Evolutionary conservation across 208 protist species (phyloP).

Genomic region (Trypanosoma caninum): DNA sequence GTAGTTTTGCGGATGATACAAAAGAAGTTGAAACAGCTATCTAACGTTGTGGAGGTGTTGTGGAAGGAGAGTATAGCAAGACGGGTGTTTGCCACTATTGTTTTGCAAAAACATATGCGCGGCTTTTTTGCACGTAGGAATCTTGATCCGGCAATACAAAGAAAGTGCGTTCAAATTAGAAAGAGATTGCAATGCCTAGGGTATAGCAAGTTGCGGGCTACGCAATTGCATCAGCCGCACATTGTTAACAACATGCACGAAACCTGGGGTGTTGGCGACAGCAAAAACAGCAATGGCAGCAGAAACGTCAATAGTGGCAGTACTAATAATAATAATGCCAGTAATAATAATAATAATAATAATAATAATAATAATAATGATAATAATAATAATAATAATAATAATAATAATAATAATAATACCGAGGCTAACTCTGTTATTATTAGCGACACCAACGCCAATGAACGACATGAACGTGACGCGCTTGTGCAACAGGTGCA

Average conservation of each 20-base stretch:
- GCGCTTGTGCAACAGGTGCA: slow-evolving; percentile 51
- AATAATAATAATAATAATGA: slow-evolving; percentile 1
- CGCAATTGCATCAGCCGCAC: neutral
- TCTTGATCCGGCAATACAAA: slow-evolving; percentile 34
- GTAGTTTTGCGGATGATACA: slow-evolving; percentile 68
- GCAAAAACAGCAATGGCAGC: neutral
- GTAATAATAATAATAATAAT: neutral
- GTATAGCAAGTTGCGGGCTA: neutral
- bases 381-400: neutral
- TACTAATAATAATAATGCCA: neutral
- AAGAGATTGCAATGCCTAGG: slow-evolving; percentile 28
- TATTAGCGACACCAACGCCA: too few species aligned
- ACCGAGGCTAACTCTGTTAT: neutral
- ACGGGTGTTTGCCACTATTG: slow-evolving; percentile 44
- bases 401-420: neutral
- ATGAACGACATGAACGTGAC: neutral
- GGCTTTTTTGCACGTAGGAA: slow-evolving; percentile 39
- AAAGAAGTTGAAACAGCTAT: slow-evolving; percentile 59
- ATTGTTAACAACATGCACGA: too few species aligned
- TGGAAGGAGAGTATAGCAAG: slow-evolving; percentile 62
- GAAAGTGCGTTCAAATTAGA: slow-evolving; percentile 37
- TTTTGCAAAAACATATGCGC: slow-evolving; percentile 61
- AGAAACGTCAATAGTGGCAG: neutral
- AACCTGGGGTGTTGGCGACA: too few species aligned
- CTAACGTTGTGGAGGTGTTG: slow-evolving; percentile 59